phyloP scores from a whole-genome alignment of 768 basidiomycete genomes.

The Kwoniella newhampshirensis region DNA sequence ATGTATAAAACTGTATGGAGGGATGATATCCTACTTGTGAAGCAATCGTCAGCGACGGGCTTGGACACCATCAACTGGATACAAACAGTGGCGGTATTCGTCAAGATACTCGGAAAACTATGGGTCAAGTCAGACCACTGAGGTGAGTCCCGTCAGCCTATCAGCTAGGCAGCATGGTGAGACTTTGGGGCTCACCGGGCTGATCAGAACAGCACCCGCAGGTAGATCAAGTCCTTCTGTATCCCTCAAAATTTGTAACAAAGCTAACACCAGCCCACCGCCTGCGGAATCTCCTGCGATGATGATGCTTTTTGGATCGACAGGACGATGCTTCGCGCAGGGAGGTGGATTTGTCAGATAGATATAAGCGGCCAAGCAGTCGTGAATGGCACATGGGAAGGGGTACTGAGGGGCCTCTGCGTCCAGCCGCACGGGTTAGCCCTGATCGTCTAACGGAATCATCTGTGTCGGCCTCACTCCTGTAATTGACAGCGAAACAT shows the following conservation, averaged over 20 bases:
- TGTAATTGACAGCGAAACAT: conserved; percentile 64
- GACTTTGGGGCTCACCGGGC: conserved; percentile 70
- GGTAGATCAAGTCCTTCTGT: conserved; percentile 69
- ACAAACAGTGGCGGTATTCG: conserved; percentile 75
- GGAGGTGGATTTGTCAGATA: conserved; percentile 86
- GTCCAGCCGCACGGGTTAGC: not conserved
- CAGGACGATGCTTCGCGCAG: conserved; percentile 70
- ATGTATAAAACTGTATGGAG: conserved; percentile 55
- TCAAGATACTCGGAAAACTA: conserved; percentile 83
- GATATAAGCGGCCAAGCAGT: conserved; percentile 82
- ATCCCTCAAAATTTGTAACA: conserved; percentile 83
- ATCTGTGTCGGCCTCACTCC: conserved; percentile 55
- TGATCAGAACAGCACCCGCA: conserved; percentile 83
- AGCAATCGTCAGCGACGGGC: not conserved
- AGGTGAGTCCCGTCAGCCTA: conserved; percentile 4
- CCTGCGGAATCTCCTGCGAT: conserved; percentile 92
- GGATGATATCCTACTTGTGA: conserved; percentile 64
- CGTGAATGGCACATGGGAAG: conserved; percentile 83
- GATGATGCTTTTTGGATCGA: conserved; percentile 77
- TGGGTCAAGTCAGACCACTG: conserved; percentile 73
- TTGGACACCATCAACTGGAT: not conserved
- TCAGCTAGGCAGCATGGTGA: not conserved
- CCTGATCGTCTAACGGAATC: not conserved
- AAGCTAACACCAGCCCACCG: conserved; percentile 76
- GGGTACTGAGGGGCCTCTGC: conserved; percentile 84